phyloP scores from a whole-genome alignment of 108 stramenopile species.

The Heterococcus sp. region DNA sequence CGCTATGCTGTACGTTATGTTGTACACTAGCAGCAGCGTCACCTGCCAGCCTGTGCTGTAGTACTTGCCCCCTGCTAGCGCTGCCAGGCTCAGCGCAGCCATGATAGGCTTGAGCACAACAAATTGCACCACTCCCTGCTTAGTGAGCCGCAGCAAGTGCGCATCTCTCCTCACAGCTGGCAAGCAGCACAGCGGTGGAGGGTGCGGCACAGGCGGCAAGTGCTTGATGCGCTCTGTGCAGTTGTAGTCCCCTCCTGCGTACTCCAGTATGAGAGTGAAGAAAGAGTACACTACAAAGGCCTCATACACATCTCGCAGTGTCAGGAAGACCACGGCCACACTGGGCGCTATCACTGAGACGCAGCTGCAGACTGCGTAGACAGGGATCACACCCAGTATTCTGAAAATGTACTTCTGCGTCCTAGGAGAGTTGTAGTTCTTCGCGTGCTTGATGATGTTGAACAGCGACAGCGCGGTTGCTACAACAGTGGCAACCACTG shows the following conservation, averaged over 20 bases:
- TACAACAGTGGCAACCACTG: neutral
- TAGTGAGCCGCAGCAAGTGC: conserved; percentile 23
- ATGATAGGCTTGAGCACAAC: conserved; percentile 56
- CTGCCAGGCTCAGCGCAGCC: conserved; percentile 17
- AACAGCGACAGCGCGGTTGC: conserved; percentile 9
- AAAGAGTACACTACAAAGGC: conserved; percentile 61
- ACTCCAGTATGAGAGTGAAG: conserved; percentile 53
- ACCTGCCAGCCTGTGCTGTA: neutral
- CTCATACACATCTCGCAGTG: conserved; percentile 58
- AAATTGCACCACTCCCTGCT: conserved; percentile 53
- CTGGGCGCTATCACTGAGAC: conserved; percentile 25
- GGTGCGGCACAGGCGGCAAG: conserved; percentile 19
- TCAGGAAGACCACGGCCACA: conserved; percentile 32
- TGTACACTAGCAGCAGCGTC: conserved; percentile 51
- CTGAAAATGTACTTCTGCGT: conserved; percentile 44
- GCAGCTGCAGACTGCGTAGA: conserved; percentile 40
- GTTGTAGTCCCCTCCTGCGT: conserved; percentile 54
- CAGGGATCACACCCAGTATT: conserved; percentile 33
- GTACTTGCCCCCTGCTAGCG: neutral
- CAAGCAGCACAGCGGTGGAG: conserved; percentile 39
- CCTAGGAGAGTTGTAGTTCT: conserved; percentile 40
- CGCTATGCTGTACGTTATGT: conserved; percentile 53
- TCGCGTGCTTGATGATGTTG: conserved; percentile 37
- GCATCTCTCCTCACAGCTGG: conserved; percentile 2
- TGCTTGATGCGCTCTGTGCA: conserved; percentile 48